Conservation (phyloP, 164 flowering plant species). For the Berberis vulgaris region DNA sequence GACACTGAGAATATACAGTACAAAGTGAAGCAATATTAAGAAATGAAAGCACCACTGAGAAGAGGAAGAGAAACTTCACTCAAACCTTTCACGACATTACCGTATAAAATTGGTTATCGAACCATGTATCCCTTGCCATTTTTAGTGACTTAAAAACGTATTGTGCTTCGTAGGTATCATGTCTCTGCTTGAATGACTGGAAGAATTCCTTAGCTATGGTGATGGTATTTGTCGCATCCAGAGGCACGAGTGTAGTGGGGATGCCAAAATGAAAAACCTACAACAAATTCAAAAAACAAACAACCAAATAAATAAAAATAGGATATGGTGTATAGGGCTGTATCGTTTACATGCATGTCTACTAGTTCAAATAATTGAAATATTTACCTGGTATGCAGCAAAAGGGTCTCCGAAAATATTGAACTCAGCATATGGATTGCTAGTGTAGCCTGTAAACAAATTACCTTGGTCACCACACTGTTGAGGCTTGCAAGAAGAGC, state of each 20-base stretch:
- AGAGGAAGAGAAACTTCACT: not conserved
- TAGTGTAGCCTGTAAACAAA: conserved; percentile 52
- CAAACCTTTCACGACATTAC: conserved; percentile 24
- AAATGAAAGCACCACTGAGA: too few relatives aligned
- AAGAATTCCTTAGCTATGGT: conserved; percentile 61
- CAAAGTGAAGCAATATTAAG: too few relatives aligned
- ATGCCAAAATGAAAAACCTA: conserved; percentile 94
- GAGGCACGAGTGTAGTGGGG: conserved; percentile 79
- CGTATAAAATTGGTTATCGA: conserved; percentile 47
- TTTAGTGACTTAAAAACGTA: conserved; percentile 75
- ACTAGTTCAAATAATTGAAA: not conserved
- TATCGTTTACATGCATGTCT: too few relatives aligned
- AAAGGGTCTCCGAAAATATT: conserved; percentile 87
- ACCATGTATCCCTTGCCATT: conserved; percentile 74
- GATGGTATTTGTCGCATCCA: conserved; percentile 94
- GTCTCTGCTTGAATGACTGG: conserved; percentile 44
- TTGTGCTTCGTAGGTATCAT: conserved; percentile 75
- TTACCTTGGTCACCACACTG: conserved; percentile 84
- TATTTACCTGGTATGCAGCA: conserved; percentile 83
- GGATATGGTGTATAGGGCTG: too few relatives aligned
- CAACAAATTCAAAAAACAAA: not conserved
- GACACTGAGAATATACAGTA: too few relatives aligned
- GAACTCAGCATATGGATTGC: conserved; percentile 87
- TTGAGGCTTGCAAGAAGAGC: conserved; percentile 35
- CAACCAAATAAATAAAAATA: too few relatives aligned